Conservation (phyloP, 345 rosid genomes). For the Sisymbrium irio region DNA sequence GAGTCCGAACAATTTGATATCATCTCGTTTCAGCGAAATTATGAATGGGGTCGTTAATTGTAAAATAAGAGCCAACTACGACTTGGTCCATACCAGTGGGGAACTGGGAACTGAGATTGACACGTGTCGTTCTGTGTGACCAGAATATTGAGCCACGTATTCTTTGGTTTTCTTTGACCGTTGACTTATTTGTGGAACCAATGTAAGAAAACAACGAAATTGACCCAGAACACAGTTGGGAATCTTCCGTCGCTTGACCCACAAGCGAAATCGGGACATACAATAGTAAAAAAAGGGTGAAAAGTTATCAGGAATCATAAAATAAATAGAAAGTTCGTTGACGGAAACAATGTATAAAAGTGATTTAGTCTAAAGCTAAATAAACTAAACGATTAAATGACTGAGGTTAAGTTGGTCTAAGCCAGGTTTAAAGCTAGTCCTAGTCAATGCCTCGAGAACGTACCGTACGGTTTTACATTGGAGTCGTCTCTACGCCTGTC, state of each 20-base stretch:
- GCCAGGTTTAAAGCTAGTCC: constrained; percentile 9
- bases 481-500: constrained; percentile 19
- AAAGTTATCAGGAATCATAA: not conserved
- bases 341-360: not conserved
- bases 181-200: constrained; percentile 16
- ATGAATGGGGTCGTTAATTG: constrained; percentile 7
- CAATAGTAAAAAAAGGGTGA: not conserved
- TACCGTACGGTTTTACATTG: constrained; percentile 28
- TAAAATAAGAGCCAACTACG: not conserved
- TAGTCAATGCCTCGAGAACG: constrained; percentile 28
- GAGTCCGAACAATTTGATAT: not conserved
- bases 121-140: not conserved
- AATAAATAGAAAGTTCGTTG: not conserved
- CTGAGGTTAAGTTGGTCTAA: constrained; percentile 1
- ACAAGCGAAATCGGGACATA: not conserved
- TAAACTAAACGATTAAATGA: not conserved
- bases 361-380: not conserved
- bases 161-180: constrained; percentile 27
- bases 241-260: not conserved
- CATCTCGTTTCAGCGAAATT: not conserved
- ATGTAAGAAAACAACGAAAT: not conserved
- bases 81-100: constrained; percentile 18
- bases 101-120: constrained; percentile 9
- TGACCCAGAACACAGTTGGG: constrained; percentile 9
- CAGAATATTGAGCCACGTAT: constrained; percentile 9